Base-by-base conservation (phyloP, 192 early-diverging fungal species). In the Ambispora gerdemannii region DNA sequence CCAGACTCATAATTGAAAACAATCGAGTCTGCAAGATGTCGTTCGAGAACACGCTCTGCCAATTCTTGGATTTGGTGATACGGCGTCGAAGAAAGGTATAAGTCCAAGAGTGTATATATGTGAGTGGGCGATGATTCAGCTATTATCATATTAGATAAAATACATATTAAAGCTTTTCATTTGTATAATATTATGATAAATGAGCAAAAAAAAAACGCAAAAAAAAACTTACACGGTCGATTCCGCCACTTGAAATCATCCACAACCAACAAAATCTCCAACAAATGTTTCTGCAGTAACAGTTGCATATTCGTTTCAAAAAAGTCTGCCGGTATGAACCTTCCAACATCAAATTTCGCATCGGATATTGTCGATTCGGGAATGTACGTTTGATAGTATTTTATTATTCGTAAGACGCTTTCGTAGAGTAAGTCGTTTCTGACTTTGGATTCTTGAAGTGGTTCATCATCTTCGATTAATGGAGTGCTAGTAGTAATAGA, bases 211-310 rank as follows among this genome's bases (percentile, higher is more conserved):
- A 50, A 4, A 32, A 51, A 68, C n/a, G 4, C 13, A 4, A 34
- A 50, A 33, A 67, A 19, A 22, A 70, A 20, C 31, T 25, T 43
- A 63, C 53, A 32, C 13, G 13, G 27, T 19, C 82, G 84, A 56
- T 84, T 87, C 63, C 81, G 83, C 92, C 91, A 93, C 25, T 87
- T 85, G 59, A 93, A 90, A 47, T 87, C 84, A 22, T 79, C 78
- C 31, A 88, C 65, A 31, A 81, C 80, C 8, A 78, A 61, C 20
- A 92, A 70, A 50, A 92, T 75, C 34, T 85, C 77, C 28, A 93
- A 64, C 30, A 92, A 55, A 75, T 89, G 81, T n/a, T n/a, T n/a
- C n/a, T n/a, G n/a, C n/a, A n/a, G n/a, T n/a, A n/a, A n/a, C 51
- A 87, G 70, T 55, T 88, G 70, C 2, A 87, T 71, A 15, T 80